Evolutionary conservation across 352 stramenopile genomes (phyloP).

Genomic region (Blastocystis sp.): DNA sequence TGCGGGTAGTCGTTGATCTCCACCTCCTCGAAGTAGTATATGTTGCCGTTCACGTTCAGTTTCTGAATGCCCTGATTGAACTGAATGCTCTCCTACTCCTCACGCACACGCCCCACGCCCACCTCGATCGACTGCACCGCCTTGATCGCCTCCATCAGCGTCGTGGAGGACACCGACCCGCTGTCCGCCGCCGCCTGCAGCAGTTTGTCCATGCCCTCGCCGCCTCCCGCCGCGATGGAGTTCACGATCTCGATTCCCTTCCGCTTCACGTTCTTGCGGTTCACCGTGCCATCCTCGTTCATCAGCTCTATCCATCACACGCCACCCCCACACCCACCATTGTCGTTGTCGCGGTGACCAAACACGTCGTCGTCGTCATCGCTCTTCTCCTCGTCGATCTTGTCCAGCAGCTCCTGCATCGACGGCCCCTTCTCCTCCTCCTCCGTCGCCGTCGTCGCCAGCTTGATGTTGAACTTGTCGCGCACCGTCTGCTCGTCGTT

Average conservation of each 20-base stretch:
- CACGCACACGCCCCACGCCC: conserved; percentile 72
- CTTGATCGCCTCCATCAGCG: conserved; percentile 80
- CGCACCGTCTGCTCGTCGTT: conserved; percentile 21
- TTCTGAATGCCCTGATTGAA: conserved; percentile 58
- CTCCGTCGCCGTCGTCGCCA: conserved; percentile 18
- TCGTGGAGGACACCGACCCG: conserved; percentile 75
- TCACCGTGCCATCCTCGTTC: conserved; percentile 67
- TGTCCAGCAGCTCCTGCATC: neutral
- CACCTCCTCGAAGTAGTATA: conserved; percentile 83
- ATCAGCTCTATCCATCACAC: conserved; percentile 32
- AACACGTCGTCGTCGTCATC: conserved; percentile 30
- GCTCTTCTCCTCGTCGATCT: conserved; percentile 24
- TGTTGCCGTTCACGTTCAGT: conserved; percentile 71
- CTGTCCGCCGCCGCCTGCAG: conserved; percentile 23
- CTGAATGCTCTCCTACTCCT: conserved; percentile 40
- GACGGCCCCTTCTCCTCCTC: conserved; percentile 1
- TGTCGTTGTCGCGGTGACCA: neutral
- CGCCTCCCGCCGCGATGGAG: conserved; percentile 12
- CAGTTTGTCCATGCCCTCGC: conserved; percentile 55
- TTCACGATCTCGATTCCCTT: conserved; percentile 58
- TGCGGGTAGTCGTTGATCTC: conserved; percentile 90
- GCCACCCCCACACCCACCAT: neutral
- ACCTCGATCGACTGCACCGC: conserved; percentile 81
- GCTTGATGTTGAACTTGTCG: conserved; percentile 67
- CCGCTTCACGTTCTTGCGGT: conserved; percentile 44